phyloP scores from a whole-genome alignment of 495 filamentous ascomycete genomes.

The Podospora didyma region DNA sequence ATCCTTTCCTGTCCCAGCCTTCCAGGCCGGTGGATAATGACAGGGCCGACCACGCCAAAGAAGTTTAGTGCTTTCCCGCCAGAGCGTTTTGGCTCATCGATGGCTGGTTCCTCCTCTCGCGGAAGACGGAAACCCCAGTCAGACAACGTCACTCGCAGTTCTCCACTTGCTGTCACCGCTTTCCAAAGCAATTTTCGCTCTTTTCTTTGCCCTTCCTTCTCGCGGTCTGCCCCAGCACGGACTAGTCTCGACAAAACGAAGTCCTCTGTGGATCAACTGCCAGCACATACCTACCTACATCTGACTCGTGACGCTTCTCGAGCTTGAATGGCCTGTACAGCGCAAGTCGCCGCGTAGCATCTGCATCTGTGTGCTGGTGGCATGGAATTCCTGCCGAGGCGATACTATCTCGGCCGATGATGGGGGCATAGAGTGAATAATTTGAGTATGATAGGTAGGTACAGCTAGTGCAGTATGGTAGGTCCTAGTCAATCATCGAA shows the following conservation, averaged over 20 bases:
- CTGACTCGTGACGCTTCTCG: not conserved
- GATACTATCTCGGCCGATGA: not conserved
- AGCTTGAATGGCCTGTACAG: not conserved
- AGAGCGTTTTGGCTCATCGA: slow-evolving; percentile 20
- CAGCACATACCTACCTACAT: not conserved
- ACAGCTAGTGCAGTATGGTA: too few relatives aligned
- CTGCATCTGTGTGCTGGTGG: not conserved
- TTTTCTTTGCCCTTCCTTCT: not conserved
- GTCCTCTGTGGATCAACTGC: not conserved
- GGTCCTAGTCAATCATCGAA: too few relatives aligned
- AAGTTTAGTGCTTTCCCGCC: slow-evolving; percentile 21
- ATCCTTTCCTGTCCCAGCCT: not conserved
- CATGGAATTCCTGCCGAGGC: not conserved
- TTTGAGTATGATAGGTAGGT: too few relatives aligned
- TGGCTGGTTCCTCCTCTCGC: slow-evolving; percentile 18
- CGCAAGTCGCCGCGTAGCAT: too few relatives aligned
- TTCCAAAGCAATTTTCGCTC: not conserved
- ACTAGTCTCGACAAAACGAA: not conserved
- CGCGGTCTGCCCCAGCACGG: not conserved
- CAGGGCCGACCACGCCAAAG: slow-evolving; percentile 10
- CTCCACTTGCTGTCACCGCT: slow-evolving; percentile 11
- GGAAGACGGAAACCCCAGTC: slow-evolving; percentile 23
- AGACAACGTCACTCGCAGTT: slow-evolving; percentile 11
- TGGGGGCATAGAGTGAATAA: not conserved
- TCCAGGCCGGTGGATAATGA: slow-evolving; percentile 4